phyloP scores from a whole-genome alignment of 768 basidiomycete genomes.

The Cubamyces lactineus region DNA sequence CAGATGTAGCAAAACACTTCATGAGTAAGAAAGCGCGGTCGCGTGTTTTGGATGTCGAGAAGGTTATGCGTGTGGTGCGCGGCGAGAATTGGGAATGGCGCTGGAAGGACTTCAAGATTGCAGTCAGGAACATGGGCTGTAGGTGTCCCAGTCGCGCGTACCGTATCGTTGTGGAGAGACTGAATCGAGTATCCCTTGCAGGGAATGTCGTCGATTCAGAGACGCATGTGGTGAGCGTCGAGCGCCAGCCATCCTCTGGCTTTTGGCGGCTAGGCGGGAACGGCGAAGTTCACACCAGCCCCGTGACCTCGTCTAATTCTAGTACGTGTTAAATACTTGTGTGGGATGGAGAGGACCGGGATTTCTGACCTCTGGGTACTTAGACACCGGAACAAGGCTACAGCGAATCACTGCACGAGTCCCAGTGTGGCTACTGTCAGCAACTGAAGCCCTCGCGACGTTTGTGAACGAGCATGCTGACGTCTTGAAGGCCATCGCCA shows the following conservation, averaged over 20 bases:
- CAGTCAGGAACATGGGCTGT: slow-evolving; percentile 83
- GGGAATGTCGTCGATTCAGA: slow-evolving; percentile 29
- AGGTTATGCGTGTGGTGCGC: slow-evolving; percentile 62
- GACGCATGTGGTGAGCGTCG: slow-evolving; percentile 31
- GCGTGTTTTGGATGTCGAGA: slow-evolving; percentile 70
- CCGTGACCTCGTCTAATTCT: background rate
- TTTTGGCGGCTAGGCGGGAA: slow-evolving; percentile 30
- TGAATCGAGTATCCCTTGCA: slow-evolving; percentile 1
- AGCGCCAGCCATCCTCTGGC: slow-evolving; percentile 31
- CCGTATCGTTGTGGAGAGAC: background rate
- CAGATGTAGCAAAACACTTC: slow-evolving; percentile 77
- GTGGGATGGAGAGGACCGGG: too few relatives aligned
- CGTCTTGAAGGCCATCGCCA: slow-evolving; percentile 19
- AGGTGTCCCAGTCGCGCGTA: slow-evolving; percentile 37
- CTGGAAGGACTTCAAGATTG: slow-evolving; percentile 80
- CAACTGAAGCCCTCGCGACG: slow-evolving; percentile 24
- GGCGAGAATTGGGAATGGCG: slow-evolving; percentile 75
- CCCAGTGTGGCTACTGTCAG: slow-evolving; percentile 28
- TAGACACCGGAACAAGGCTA: slow-evolving; percentile 2
- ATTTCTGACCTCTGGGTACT: too few relatives aligned
- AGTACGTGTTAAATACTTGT: too few relatives aligned
- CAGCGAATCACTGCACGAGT: slow-evolving; percentile 24
- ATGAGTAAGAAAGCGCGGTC: slow-evolving; percentile 70
- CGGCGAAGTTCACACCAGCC: slow-evolving; percentile 12
- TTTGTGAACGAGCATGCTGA: slow-evolving; percentile 24